Evolutionary conservation across 2,329 filamentous ascomycete genomes (phyloP).

Genomic region (Diplodia corticola): DNA sequence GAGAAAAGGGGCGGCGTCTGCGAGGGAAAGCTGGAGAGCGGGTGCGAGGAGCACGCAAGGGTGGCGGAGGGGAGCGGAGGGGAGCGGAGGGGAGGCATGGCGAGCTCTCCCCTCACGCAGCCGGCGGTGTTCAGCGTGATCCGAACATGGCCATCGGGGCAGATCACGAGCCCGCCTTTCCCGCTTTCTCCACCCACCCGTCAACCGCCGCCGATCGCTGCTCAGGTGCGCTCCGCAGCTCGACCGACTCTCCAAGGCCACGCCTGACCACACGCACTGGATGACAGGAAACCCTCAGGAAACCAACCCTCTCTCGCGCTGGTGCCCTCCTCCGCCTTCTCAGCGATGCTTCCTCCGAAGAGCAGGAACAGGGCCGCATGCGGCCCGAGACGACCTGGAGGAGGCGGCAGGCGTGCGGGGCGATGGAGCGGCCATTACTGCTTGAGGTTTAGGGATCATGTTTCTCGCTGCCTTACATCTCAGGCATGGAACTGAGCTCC

Average conservation of each 20-base stretch:
- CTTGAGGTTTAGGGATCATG: background rate
- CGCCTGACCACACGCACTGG: background rate
- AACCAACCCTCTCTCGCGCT: too few relatives aligned
- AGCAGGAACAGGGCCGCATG: background rate
- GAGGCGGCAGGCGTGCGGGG: background rate
- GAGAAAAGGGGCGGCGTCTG: background rate
- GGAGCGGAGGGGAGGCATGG: background rate
- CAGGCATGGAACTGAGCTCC: background rate
- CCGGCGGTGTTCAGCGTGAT: constrained; percentile 1
- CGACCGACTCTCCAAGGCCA: background rate
- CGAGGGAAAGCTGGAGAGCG: background rate
- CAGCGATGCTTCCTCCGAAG: background rate
- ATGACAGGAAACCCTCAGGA: too few relatives aligned
- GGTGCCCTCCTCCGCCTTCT: background rate
- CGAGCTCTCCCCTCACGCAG: background rate
- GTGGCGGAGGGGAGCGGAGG: background rate
- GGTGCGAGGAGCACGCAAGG: background rate
- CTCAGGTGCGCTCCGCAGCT: background rate
- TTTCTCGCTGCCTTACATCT: background rate
- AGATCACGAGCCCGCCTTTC: constrained; percentile 17
- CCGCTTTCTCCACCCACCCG: background rate
- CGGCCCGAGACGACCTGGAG: background rate
- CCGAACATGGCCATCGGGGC: constrained; percentile 8
- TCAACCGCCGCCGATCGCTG: background rate
- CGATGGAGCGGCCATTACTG: background rate